Evolutionary conservation across 257 asterid genomes (phyloP).

Genomic region (Primulina eburnea): DNA sequence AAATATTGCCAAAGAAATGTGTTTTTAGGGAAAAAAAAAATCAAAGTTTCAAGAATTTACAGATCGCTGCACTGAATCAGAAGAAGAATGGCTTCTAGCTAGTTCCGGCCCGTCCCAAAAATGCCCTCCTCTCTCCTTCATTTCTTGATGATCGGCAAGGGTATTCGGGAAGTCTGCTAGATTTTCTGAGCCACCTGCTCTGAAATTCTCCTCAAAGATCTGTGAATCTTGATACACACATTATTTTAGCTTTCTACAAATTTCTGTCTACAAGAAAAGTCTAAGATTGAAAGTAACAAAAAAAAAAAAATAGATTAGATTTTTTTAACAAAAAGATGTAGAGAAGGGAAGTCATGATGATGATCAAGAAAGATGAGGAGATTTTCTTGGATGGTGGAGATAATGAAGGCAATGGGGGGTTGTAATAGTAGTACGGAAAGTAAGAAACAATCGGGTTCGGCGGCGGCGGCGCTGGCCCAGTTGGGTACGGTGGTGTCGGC

Average conservation of each 20-base stretch:
- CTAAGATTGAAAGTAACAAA: neutral
- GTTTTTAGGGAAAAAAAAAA: neutral
- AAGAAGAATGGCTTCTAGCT: slow-evolving; percentile 6
- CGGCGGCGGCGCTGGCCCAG: slow-evolving; percentile 80
- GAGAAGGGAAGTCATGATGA: slow-evolving; percentile 20
- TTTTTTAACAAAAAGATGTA: slow-evolving; percentile 9
- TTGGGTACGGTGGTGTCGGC: slow-evolving; percentile 36
- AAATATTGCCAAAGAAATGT: neutral
- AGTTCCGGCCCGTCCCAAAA: slow-evolving; percentile 15
- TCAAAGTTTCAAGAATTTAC: slow-evolving; percentile 44
- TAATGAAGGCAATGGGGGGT: slow-evolving; percentile 55
- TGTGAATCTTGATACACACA: slow-evolving; percentile 47
- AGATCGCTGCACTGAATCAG: slow-evolving; percentile 32
- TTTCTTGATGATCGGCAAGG: slow-evolving; percentile 15
- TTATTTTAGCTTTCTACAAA: slow-evolving; percentile 32
- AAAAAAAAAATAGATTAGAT: neutral
- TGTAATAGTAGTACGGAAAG: slow-evolving; percentile 66
- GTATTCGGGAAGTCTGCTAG: slow-evolving; percentile 22
- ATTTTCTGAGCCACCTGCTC: slow-evolving; percentile 2
- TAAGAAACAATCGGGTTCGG: slow-evolving; percentile 92
- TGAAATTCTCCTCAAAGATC: slow-evolving; percentile 37
- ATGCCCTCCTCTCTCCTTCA: slow-evolving; percentile 22
- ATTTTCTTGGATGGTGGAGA: slow-evolving; percentile 28
- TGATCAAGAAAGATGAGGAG: slow-evolving; percentile 23
- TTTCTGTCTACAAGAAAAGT: neutral